A percentile compares a stretch with the other conserved stretches of the same genome.
Conservation (phyloP, 495 filamentous ascomycete genomes). For the Aspergillus affinis region DNA sequence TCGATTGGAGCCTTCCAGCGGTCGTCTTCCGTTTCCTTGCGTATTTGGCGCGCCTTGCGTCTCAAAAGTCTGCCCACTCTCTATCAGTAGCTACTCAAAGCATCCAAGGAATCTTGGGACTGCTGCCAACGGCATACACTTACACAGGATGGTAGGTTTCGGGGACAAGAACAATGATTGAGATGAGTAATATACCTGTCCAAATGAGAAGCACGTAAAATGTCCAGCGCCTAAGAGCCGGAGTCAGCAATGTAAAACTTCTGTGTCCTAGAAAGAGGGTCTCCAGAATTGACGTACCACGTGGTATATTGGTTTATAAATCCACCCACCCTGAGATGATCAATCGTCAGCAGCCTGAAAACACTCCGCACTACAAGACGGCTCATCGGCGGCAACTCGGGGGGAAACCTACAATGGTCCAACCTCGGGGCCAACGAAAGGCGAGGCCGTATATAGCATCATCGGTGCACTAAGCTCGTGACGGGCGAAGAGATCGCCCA, state of each 20-base stretch:
- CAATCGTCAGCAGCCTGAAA: constrained; percentile 11
- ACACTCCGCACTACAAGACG: background rate
- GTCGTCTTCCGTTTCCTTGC: constrained; percentile 75
- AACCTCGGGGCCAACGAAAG: constrained; percentile 68
- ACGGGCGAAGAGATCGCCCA: constrained; percentile 82
- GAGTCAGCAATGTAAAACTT: constrained; percentile 14
- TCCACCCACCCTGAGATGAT: constrained; percentile 47
- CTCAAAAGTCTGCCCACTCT: constrained; percentile 62
- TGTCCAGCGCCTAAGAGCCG: constrained; percentile 65
- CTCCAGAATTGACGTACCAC: constrained; percentile 51
- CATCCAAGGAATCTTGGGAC: background rate
- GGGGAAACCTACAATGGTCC: constrained; percentile 46
- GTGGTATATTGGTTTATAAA: constrained; percentile 75
- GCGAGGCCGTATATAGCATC: constrained; percentile 77
- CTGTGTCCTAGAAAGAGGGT: background rate
- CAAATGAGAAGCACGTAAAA: constrained; percentile 88
- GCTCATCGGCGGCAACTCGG: constrained; percentile 46
- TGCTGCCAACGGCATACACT: constrained; percentile 12
- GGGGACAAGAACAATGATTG: constrained; percentile 73
- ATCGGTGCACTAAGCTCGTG: constrained; percentile 73
- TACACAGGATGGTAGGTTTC: constrained; percentile 85
- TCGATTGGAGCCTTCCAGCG: constrained; percentile 82
- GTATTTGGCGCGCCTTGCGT: constrained; percentile 67
- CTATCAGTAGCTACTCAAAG: background rate
- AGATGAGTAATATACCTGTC: constrained; percentile 59